Base-by-base conservation (phyloP, 1,284 basidiomycete genomes). In the Mixia osmundae region DNA sequence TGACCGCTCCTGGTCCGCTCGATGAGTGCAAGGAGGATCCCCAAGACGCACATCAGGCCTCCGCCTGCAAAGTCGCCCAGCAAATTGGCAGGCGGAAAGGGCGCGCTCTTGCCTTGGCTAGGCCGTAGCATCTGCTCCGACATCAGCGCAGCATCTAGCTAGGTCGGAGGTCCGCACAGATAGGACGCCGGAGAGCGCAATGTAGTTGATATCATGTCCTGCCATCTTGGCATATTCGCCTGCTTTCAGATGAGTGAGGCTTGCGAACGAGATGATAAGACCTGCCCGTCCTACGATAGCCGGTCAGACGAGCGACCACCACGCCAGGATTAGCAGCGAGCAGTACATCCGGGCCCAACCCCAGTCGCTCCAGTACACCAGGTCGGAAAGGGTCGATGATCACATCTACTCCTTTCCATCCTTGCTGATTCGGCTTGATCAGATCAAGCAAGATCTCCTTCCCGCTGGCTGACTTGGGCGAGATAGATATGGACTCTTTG, bases 371-470 rank as follows among this genome's bases (percentile, higher is more conserved):
- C 55, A 82, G 62, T 2, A 82, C 76, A 0, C 77, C 77, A 30
- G 78, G 76, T 35, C 78, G 61, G 53, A 76, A 83, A 1, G 78
- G 71, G 50, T 83, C 78, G 46, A 83, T 76, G 31, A 82, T 57
- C 11, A 82, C 65, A 52, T 83, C 77, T 3, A 75, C 71, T 1
- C 38, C 38, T 26, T 60, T 50, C n/a, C n/a, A n/a, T n/a, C n/a
- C n/a, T n/a, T n/a, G n/a, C n/a, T n/a, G n/a, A n/a, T n/a, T n/a
- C n/a, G n/a, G n/a, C n/a, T 58, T 52, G 19, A 82, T 64, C 40
- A 83, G 60, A 37, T 60, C 63, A 46, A 60, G 61, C 39, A 75
- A 50, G n/a, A 69, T 51, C 10, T 62, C 61, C 30, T 64, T 56
- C n/a, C 78, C 78, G 16, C 61, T 61, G 1, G 61, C 53, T 9